Percentiles rank a stretch among this genome's conserved stretches.
Conservation (phyloP, 1,139 yeast species). For the Yamadazyma buinensis region DNA sequence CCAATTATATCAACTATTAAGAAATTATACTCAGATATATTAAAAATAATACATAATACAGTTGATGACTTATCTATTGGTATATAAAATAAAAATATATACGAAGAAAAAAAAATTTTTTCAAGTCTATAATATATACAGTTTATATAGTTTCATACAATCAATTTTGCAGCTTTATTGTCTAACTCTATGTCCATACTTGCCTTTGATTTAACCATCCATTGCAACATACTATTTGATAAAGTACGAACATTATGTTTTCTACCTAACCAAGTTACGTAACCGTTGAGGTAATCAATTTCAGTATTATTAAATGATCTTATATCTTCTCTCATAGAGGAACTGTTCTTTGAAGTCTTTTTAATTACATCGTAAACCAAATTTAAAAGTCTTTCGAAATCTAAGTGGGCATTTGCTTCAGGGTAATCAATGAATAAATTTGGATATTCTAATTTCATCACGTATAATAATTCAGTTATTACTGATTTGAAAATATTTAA, state of each 20-base stretch:
- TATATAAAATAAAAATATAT: slow-evolving; percentile 2
- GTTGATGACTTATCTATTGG: neutral
- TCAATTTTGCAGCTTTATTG: slow-evolving; percentile 10
- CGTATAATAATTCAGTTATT: slow-evolving; percentile 45
- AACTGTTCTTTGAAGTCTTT: slow-evolving; percentile 55
- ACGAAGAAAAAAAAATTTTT: no score
- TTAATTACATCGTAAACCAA: slow-evolving; percentile 47
- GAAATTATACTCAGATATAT: slow-evolving; percentile 4
- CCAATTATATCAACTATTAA: slow-evolving; percentile 1
- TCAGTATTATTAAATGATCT: slow-evolving; percentile 62
- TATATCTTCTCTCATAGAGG: slow-evolving; percentile 88
- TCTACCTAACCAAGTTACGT: slow-evolving; percentile 51
- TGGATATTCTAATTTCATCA: slow-evolving; percentile 36
- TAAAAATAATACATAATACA: slow-evolving; percentile 4
- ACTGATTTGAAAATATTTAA: slow-evolving; percentile 32
- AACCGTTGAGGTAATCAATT: slow-evolving; percentile 77
- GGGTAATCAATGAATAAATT: slow-evolving; percentile 24
- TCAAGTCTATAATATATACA: neutral
- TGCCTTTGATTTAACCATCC: slow-evolving; percentile 45
- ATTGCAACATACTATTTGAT: slow-evolving; percentile 44
- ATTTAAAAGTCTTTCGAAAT: slow-evolving; percentile 40
- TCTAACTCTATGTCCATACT: slow-evolving; percentile 32
- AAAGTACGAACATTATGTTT: slow-evolving; percentile 38
- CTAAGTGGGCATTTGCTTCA: slow-evolving; percentile 34
- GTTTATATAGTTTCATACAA: neutral